These are phyloP conservation scores for Neonothopanus nambi DNA, from an alignment of 1,284 basidiomycete species.

Conservation along the genomic window DNA sequence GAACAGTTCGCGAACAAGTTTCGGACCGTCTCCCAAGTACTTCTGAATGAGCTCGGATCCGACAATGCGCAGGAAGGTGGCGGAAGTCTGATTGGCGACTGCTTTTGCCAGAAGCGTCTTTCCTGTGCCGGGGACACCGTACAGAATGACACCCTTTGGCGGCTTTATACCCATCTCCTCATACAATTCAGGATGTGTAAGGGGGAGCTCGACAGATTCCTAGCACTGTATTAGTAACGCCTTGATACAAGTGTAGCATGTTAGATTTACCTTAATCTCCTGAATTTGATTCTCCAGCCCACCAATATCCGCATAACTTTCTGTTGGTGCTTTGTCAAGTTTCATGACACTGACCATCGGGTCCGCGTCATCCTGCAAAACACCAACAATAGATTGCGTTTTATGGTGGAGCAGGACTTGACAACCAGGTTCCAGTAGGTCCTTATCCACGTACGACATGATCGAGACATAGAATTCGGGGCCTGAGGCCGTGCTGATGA, in stretches of 20 bases:
- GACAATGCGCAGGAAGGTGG: constrained; percentile 97
- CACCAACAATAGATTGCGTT: constrained; percentile 93
- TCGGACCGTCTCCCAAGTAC: constrained; percentile 99
- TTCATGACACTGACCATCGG: constrained; percentile 99
- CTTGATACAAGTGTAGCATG: neutral
- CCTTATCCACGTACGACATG: constrained; percentile 99
- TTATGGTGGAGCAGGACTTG: constrained; percentile 97
- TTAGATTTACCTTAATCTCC: constrained; percentile 85
- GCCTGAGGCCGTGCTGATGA: constrained; percentile 92
- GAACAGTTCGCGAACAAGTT: constrained; percentile 97
- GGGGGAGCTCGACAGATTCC: constrained; percentile 97
- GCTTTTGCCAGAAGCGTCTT: constrained; percentile 98
- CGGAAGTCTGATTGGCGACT: constrained; percentile 98
- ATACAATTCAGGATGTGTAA: constrained; percentile 98
- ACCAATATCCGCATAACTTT: constrained; percentile 98
- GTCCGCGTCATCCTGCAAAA: constrained; percentile 95
- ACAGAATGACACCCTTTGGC: constrained; percentile 98
- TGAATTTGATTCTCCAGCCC: constrained; percentile 97
- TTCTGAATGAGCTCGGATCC: constrained; percentile 99
- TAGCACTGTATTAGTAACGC: constrained; percentile 29
- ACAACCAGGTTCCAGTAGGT: constrained; percentile 95
- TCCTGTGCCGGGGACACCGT: constrained; percentile 97
- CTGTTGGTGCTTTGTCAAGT: constrained; percentile 97
- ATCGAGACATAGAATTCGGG: constrained; percentile 99
- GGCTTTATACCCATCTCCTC: constrained; percentile 99